Evolutionary conservation across 2,329 filamentous ascomycete species (phyloP).

Genomic region (Lasiodiplodia citricola): DNA sequence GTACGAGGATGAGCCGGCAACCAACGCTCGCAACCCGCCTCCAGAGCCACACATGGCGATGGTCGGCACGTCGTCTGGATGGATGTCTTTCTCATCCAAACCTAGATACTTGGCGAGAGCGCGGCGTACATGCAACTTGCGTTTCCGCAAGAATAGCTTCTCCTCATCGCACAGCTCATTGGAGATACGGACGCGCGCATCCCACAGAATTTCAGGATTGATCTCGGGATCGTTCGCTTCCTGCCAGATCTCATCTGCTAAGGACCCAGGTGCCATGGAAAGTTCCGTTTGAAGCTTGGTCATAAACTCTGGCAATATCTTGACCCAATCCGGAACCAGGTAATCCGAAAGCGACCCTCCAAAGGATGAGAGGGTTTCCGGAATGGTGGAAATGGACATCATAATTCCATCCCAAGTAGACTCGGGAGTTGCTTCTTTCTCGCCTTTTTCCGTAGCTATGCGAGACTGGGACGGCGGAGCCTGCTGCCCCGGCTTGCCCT

Average conservation of each 20-base stretch:
- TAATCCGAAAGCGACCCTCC: conserved; percentile 66
- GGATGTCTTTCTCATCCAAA: conserved; percentile 78
- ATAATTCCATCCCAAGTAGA: conserved; percentile 43
- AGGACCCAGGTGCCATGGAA: conserved; percentile 82
- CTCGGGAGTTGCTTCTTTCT: conserved; percentile 29
- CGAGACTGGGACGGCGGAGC: conserved; percentile 42
- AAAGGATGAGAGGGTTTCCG: conserved; percentile 43
- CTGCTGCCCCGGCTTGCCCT: conserved; percentile 35
- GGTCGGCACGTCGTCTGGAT: conserved; percentile 88
- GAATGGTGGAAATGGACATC: conserved; percentile 37
- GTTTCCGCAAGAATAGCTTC: conserved; percentile 71
- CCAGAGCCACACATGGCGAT: conserved; percentile 96
- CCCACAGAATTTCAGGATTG: conserved; percentile 85
- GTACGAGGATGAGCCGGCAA: conserved; percentile 88
- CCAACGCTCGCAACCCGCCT: conserved; percentile 85
- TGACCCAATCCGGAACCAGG: conserved; percentile 84
- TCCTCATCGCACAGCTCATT: conserved; percentile 83
- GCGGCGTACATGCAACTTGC: conserved; percentile 70
- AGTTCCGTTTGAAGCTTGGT: conserved; percentile 86
- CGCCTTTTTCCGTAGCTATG: conserved; percentile 35
- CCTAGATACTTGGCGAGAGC: conserved; percentile 84
- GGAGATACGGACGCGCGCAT: conserved; percentile 82
- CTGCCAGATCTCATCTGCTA: conserved; percentile 91
- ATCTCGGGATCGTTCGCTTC: conserved; percentile 83
- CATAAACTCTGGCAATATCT: conserved; percentile 74